A percentile compares a stretch with the other conserved stretches of the same genome.
Evolutionary conservation across 495 filamentous ascomycete species (phyloP).

Genomic region (Aspergillus steynii): DNA sequence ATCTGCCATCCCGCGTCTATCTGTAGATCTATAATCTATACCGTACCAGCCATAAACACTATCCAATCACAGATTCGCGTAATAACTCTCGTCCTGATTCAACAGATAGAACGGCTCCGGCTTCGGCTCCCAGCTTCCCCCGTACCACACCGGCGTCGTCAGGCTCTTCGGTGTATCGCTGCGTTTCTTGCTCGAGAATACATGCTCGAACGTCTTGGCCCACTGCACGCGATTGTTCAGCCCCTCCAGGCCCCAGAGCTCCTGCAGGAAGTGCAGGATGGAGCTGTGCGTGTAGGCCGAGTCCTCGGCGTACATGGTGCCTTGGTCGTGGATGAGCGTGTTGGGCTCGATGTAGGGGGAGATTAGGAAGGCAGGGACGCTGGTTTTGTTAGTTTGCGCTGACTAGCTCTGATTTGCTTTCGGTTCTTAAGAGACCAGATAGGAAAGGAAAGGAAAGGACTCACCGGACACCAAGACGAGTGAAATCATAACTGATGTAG

Average conservation of each 20-base stretch:
- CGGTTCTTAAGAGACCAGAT: not conserved
- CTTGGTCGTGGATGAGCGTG: constrained; percentile 40
- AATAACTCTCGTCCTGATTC: constrained; percentile 37
- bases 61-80: constrained; percentile 12
- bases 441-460: constrained; percentile 1
- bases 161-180: constrained; percentile 35
- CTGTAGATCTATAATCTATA: too few relatives aligned
- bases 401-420: not conserved
- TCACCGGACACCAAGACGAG: constrained; percentile 46
- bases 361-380: constrained; percentile 46
- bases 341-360: constrained; percentile 44
- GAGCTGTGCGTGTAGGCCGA: constrained; percentile 45
- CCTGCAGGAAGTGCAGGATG: constrained; percentile 42
- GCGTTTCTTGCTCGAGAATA: constrained; percentile 31
- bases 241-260: constrained; percentile 43
- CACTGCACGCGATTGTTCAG: constrained; percentile 44
- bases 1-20: too few relatives aligned
- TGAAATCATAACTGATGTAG: constrained; percentile 42
- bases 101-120: constrained; percentile 30
- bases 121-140: constrained; percentile 32
- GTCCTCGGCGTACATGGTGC: constrained; percentile 39
- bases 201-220: constrained; percentile 44
- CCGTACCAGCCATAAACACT: too few relatives aligned
- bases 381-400: constrained; percentile 6
- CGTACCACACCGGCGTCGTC: constrained; percentile 34